phyloP scores from a whole-genome alignment of 495 filamentous ascomycete species.

The Penicillium longicatenatum region DNA sequence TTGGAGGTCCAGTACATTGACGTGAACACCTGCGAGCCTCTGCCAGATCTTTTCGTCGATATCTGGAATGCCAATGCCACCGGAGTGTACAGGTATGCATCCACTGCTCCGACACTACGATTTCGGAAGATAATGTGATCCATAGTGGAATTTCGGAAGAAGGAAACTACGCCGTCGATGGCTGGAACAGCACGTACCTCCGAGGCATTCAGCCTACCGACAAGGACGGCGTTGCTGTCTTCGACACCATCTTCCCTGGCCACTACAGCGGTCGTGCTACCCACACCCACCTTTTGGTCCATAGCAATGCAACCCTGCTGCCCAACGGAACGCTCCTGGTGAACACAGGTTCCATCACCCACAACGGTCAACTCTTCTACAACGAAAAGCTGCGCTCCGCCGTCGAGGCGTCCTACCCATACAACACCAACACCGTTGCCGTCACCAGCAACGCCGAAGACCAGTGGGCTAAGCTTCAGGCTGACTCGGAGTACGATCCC shows the following conservation, averaged over 20 bases:
- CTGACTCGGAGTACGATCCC: neutral
- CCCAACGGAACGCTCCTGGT: no score
- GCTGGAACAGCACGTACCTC: neutral
- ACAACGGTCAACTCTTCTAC: no score
- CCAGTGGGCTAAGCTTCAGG: neutral
- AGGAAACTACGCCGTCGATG: neutral
- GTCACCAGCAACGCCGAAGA: neutral
- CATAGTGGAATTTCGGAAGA: neutral
- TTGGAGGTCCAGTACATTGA: neutral
- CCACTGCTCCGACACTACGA: neutral
- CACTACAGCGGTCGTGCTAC: no score
- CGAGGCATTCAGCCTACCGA: no score
- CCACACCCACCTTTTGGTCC: no score
- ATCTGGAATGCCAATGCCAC: slow-evolving; percentile 1
- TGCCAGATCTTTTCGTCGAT: neutral
- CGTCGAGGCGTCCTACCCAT: no score
- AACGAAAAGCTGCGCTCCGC: no score
- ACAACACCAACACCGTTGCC: no score
- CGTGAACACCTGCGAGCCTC: neutral
- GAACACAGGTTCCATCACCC: no score
- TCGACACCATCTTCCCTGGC: no score
- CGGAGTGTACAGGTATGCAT: neutral
- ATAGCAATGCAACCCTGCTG: no score
- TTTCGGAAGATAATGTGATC: neutral
- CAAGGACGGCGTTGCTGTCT: no score